These are phyloP conservation scores for Alnus glutinosa DNA, from an alignment of 306 rosid genomes.

Conservation along the genomic window DNA sequence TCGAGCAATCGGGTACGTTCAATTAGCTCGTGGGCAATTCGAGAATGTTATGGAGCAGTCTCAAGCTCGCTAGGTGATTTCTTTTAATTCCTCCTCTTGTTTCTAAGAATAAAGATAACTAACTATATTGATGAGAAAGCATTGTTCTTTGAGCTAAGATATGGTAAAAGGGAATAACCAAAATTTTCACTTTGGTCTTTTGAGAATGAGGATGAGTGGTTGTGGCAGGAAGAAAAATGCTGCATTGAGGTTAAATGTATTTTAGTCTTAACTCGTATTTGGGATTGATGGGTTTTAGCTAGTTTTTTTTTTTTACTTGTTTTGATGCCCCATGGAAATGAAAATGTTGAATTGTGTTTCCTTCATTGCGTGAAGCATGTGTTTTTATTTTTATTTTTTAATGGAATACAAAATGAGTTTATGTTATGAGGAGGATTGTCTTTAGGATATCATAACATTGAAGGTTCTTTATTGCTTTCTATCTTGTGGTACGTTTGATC, in stretches of 20 bases:
- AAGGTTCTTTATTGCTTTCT: background rate
- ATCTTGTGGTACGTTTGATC: background rate
- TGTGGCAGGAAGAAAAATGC: background rate
- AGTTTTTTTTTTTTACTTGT: background rate
- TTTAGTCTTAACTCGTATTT: background rate
- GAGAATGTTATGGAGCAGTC: constrained; percentile 79
- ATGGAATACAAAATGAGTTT: too few relatives aligned
- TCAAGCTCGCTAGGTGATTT: constrained; percentile 75
- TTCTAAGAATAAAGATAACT: background rate
- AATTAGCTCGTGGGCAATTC: constrained; percentile 87
- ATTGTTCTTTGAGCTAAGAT: background rate
- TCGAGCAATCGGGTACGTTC: constrained; percentile 76
- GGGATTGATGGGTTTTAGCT: background rate
- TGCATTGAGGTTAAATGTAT: background rate
- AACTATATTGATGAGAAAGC: background rate
- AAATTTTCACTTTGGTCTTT: background rate
- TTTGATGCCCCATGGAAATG: background rate
- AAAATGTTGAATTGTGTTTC: background rate
- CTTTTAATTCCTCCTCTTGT: background rate
- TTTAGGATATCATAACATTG: background rate
- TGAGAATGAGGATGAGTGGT: background rate
- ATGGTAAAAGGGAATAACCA: background rate
- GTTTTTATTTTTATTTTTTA: too few relatives aligned
- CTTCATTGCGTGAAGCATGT: background rate
- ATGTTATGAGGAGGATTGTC: too few relatives aligned